Percentiles rank a stretch among this genome's conserved stretches.
Conservation (phyloP, 2,329 filamentous ascomycete species). For the Dothidotthia symphoricarpi region DNA sequence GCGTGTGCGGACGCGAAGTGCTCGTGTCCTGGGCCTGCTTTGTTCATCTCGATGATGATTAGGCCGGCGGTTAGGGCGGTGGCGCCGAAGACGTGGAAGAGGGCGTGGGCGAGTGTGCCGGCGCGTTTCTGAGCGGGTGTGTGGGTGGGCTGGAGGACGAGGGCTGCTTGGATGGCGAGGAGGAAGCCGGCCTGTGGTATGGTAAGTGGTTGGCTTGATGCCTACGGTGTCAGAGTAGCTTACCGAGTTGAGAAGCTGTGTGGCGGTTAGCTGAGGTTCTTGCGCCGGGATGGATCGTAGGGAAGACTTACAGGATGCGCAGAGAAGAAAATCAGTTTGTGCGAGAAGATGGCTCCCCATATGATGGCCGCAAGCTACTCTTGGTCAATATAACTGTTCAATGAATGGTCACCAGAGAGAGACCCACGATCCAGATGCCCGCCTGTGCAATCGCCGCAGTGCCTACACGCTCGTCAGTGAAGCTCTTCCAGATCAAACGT, state of each 20-base stretch:
- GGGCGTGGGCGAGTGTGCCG: slow-evolving; percentile 65
- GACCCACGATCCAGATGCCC: slow-evolving; percentile 66
- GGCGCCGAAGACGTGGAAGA: slow-evolving; percentile 66
- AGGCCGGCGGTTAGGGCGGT: slow-evolving; percentile 64
- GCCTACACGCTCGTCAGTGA: slow-evolving; percentile 53
- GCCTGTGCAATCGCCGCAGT: slow-evolving; percentile 78
- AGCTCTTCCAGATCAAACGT: neutral
- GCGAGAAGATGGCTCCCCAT: slow-evolving; percentile 73
- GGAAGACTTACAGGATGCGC: slow-evolving; percentile 71
- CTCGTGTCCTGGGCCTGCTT: slow-evolving; percentile 62
- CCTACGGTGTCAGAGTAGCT: slow-evolving; percentile 11
- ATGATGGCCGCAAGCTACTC: slow-evolving; percentile 66
- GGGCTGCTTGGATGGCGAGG: slow-evolving; percentile 72
- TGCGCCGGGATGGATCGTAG: neutral
- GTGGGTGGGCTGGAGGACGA: slow-evolving; percentile 84
- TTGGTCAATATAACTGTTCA: slow-evolving; percentile 10
- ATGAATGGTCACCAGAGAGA: slow-evolving; percentile 3
- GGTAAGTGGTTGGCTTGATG: slow-evolving; percentile 6
- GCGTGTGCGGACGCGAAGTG: slow-evolving; percentile 83
- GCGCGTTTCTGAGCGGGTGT: slow-evolving; percentile 65
- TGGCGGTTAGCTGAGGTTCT: slow-evolving; percentile 9
- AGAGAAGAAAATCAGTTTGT: slow-evolving; percentile 76
- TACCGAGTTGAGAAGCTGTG: slow-evolving; percentile 53
- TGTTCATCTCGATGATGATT: slow-evolving; percentile 78
- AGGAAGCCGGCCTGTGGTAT: slow-evolving; percentile 60